Evolutionary conservation across 2,329 filamentous ascomycete species (phyloP), one percentile per base, ranked within the genome.

Genomic region (Didymella lethalis): DNA sequence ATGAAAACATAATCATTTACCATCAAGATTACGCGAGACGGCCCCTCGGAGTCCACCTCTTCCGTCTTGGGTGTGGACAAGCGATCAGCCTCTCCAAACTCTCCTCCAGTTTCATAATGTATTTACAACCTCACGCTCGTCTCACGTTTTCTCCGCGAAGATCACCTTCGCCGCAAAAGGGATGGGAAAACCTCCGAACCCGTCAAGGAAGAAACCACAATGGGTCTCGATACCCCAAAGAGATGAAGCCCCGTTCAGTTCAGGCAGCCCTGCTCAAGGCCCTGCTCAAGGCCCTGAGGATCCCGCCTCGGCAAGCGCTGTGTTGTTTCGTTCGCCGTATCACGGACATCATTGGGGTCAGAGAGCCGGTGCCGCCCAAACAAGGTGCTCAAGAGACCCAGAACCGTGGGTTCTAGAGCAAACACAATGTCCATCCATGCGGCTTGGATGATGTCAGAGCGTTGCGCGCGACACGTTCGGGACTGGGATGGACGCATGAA

Each of bases 391-490:
- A 16, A 16, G 4, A 16, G 32, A 18, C 32, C 32, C 40, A 28
- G 16, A 18, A 26, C 20, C 11, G 31, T 34, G 56, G 48, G 53
- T 49, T 54, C 50, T 47, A 54, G 56, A 59, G 46, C 38, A 54
- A 54, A 51, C 46, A 50, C 16, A 50, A 43, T 50, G 20, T 54
- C 46, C 56, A 47, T 47, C 14, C 7, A 18, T 28, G 41, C 32
- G 38, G 28, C 32, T 34, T 14, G 29, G 46, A 31, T 59, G 50
- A 59, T 54, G 47, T 59, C 56, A 59, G 38, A 50, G 50, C 56
- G 54, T 50, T 26, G 4, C 38, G 40, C 23, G 11, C 40, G 40
- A 43, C 26, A 20, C 18, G 18, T 14, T 41, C 18, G 16, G 12
- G 2, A 18, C 55, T 40, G 38, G 45, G 49, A 32, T 49, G 5